Evolutionary conservation across 768 basidiomycete genomes (phyloP), one percentile per base, ranked within the genome.

Genomic region (Nevesoporus exiguus): DNA sequence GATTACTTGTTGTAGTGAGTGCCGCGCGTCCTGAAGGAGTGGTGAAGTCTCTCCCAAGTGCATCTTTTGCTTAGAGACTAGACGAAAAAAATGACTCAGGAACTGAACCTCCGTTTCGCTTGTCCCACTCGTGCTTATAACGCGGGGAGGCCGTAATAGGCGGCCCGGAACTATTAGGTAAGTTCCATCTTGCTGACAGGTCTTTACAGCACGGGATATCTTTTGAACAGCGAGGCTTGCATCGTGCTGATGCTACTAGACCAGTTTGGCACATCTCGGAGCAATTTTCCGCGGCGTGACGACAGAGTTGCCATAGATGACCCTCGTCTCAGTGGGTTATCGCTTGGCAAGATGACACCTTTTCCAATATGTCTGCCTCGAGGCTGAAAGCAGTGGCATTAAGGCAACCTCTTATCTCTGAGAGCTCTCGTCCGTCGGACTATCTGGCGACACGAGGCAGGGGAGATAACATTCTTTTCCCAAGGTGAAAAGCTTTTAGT

Each of bases 311-410:
- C 34, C 11, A 33, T 42, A 52, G 56, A 56, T 52, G 48, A 51
- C 39, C 49, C n/a, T 27, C 51, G 42, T 52, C 30, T 43, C 51
- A 44, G 48, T 31, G 27, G 49, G 56, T 49, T 50, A 49, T 58
- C 47, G 49, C 40, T 56, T 47, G 34, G 51, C 36, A 31, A 44
- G 46, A 29, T 21, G 39, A 15, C 30, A 7, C 45, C 33, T 10
- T 49, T 53, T 24, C 49, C n/a, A 31, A 43, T 50, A 30, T 15
- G 27, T 43, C 25, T 56, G 71, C 79, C 79, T 80, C 77, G 74
- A 79, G 79, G 79, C 78, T 73, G 63, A 75, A 76, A 74, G 76
- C 25, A 40, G 45, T 29, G 13, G 10, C n/a, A 40, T 27, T 41
- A 52, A 24, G 45, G 39, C 25, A 55, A 31, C 31, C 42, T 53